phyloP scores from a whole-genome alignment of 768 basidiomycete genomes.

The Tremella fuciformis region DNA sequence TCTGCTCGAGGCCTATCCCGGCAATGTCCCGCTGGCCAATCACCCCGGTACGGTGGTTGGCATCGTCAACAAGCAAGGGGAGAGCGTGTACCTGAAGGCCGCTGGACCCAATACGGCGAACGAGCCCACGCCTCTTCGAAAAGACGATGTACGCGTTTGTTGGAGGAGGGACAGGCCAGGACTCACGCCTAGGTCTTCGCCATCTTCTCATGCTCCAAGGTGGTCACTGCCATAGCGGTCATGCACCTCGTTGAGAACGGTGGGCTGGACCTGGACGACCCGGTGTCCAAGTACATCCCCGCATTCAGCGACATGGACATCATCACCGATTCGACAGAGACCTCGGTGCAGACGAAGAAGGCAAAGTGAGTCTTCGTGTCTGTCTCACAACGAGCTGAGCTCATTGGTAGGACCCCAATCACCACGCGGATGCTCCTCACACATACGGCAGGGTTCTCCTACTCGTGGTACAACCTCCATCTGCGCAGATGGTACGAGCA shows the following conservation, averaged over 20 bases:
- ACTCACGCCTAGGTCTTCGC: background rate
- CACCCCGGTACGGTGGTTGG: constrained; percentile 11
- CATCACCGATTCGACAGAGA: constrained; percentile 8
- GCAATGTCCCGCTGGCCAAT: background rate
- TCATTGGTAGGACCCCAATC: constrained; percentile 9
- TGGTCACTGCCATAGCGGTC: constrained; percentile 9
- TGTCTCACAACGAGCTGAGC: background rate
- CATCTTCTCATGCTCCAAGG: constrained; percentile 12
- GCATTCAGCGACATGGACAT: constrained; percentile 8
- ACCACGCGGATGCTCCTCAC: constrained; percentile 19
- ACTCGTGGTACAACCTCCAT: constrained; percentile 23
- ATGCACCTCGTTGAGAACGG: constrained; percentile 17
- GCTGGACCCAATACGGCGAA: background rate
- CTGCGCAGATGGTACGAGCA: constrained; percentile 18
- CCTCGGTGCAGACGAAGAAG: constrained; percentile 6
- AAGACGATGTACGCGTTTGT: background rate
- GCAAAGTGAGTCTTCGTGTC: background rate
- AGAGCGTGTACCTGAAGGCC: constrained; percentile 10
- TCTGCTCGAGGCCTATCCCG: constrained; percentile 6
- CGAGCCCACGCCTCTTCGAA: background rate
- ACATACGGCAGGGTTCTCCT: constrained; percentile 21
- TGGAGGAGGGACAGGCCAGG: background rate
- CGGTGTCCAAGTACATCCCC: constrained; percentile 5
- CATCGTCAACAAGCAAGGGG: constrained; percentile 15
- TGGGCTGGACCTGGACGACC: constrained; percentile 10